Conservation (phyloP, 2,329 filamentous ascomycete species). For the Sporothrix dimorphospora region DNA sequence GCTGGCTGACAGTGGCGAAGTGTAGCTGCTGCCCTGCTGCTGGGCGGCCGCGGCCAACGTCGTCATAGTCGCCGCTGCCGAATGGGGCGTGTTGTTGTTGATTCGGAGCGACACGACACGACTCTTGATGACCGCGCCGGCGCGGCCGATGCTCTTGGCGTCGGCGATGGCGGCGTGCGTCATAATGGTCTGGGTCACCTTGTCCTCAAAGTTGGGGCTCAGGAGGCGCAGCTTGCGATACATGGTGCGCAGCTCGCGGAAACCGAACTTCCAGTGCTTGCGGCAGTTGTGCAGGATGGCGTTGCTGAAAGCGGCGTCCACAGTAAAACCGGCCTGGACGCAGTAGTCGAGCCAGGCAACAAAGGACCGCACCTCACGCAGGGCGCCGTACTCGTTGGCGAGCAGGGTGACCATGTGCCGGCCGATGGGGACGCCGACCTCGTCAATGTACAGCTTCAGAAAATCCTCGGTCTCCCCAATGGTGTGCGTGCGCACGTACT, state of each 20-base stretch:
- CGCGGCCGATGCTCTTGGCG: slow-evolving; percentile 31
- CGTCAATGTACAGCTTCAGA: slow-evolving; percentile 50
- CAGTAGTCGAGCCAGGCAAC: slow-evolving; percentile 49
- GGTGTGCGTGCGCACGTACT: slow-evolving; percentile 46
- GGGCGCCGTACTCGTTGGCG: slow-evolving; percentile 48
- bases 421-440: slow-evolving; percentile 44
- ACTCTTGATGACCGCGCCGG: slow-evolving; percentile 31
- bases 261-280: slow-evolving; percentile 45
- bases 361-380: slow-evolving; percentile 45
- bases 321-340: slow-evolving; percentile 41
- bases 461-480: slow-evolving; percentile 48
- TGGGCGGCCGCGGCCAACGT: neutral
- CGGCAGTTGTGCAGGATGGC: slow-evolving; percentile 46
- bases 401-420: slow-evolving; percentile 47
- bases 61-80: neutral
- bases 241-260: slow-evolving; percentile 42
- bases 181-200: slow-evolving; percentile 47
- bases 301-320: slow-evolving; percentile 46
- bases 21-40: slow-evolving; percentile 22
- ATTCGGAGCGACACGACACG: slow-evolving; percentile 38
- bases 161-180: slow-evolving; percentile 43
- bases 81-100: neutral
- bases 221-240: slow-evolving; percentile 42
- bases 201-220: slow-evolving; percentile 42
- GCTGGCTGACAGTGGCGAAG: slow-evolving; percentile 34